Percentiles rank a stretch among this genome's conserved stretches.
phyloP scores from a whole-genome alignment of 2,329 filamentous ascomycete species.

The Pseudogymnoascus sp. region DNA sequence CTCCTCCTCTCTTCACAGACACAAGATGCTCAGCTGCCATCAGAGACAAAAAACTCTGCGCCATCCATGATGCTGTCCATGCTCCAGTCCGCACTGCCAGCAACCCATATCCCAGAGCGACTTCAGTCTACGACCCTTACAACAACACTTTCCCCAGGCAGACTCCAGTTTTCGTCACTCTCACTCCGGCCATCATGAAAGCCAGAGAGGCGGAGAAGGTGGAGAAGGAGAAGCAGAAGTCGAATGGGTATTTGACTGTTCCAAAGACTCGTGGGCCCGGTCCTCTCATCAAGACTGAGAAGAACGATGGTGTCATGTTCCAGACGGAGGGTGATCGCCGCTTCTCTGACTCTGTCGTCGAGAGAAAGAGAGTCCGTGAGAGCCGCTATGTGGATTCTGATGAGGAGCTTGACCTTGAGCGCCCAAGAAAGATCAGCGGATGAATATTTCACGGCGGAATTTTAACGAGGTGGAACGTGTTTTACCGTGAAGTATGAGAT shows the following conservation, averaged over 20 bases:
- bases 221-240: neutral
- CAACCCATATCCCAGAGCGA: too few relatives aligned
- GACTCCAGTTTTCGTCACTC: neutral
- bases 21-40: too few relatives aligned
- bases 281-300: neutral
- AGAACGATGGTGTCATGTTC: neutral
- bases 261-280: neutral
- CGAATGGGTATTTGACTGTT: neutral
- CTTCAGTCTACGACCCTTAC: too few relatives aligned
- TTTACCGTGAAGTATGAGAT: neutral
- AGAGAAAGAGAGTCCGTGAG: neutral
- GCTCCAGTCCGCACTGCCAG: too few relatives aligned
- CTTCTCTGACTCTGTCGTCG: neutral
- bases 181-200: too few relatives aligned
- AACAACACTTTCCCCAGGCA: too few relatives aligned
- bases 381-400: neutral
- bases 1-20: too few relatives aligned
- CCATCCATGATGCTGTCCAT: too few relatives aligned
- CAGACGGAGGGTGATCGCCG: neutral
- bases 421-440: neutral
- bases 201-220: too few relatives aligned
- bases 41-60: too few relatives aligned
- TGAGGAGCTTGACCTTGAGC: neutral
- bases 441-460: neutral
- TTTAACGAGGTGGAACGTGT: neutral